Conservation (phyloP, 345 rosid species). For the Eucalyptus pauciflora region DNA sequence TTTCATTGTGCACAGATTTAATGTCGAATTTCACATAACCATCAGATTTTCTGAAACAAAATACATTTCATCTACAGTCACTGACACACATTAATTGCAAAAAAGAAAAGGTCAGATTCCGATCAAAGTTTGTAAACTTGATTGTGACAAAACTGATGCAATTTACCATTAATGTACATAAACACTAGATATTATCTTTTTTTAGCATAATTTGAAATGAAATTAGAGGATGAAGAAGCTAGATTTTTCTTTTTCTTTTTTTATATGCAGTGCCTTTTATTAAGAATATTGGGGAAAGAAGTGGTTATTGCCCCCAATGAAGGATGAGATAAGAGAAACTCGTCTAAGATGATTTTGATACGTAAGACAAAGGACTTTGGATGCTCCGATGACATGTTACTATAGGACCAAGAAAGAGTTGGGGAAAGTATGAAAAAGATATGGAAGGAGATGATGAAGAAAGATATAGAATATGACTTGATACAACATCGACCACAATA, state of each 20-base stretch:
- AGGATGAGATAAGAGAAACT: background rate
- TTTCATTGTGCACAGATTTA: background rate
- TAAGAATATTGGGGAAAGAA: background rate
- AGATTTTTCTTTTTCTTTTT: background rate
- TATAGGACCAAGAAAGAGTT: background rate
- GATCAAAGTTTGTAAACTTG: background rate
- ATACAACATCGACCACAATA: background rate
- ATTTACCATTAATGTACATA: background rate
- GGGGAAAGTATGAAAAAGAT: background rate
- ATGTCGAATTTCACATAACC: background rate
- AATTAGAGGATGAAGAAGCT: background rate
- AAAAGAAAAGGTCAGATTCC: background rate
- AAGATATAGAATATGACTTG: background rate
- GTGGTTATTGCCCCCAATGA: background rate
- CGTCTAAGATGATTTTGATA: background rate
- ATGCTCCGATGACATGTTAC: background rate
- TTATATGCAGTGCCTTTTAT: background rate
- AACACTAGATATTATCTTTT: background rate
- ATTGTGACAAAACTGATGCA: background rate
- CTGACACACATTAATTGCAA: background rate
- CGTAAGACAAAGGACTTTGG: background rate
- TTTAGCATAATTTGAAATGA: background rate
- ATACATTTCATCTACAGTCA: background rate
- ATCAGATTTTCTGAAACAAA: background rate
- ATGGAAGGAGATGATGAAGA: background rate